Evolutionary conservation across 2,329 filamentous ascomycete species (phyloP), one percentile per base, ranked within the genome.

Genomic region (Calonectria pseudoturangicola): DNA sequence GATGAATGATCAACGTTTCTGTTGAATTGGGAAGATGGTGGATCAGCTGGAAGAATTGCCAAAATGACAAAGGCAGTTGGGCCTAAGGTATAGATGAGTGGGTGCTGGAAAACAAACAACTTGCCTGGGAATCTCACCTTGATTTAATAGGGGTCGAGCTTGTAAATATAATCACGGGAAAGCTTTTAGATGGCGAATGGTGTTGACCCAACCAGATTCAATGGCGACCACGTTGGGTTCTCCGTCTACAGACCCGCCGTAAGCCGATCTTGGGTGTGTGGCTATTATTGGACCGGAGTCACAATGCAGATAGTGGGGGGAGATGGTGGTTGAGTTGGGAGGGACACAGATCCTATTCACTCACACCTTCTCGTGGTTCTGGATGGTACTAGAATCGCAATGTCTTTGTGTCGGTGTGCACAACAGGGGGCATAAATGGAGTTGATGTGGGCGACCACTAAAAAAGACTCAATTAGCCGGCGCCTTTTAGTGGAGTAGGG

Each of bases 1-100:
- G 68, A 48, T 80, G 71, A 66, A 28, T 28, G 36, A 12, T 5
- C 39, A 18, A 21, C 8, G 30, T 54, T 36, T 27, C 48, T 66
- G 28, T 65, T 56, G 45, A 36, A 21, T 43, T 21, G 28, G 48
- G 51, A 16, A 30, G 39, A 21, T 25, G 41, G 45, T 33, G 54
- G 58, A 51, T 41, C 18, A 73, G 51, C n/a, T 13, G 36, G 36
- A 41, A 6, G 12, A 43, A 10, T n/a, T 41, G 18, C 7, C 25
- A 16, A 28, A 15, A 9, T 21, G 28, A 33, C 16, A 41, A 56
- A 21, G 41, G 47, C n/a, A 41, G 9, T 51, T 8, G 28, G 16
- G 54, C 27, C 39, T 21, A 9, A n/a, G 10, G 10, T 68, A 30
- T 33, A 27, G 16, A 13, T 36, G 16, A 60, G 36, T 36, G 10